Conservation (phyloP, 2,329 filamentous ascomycete species). For the Ophiostoma novo-ulmi region DNA sequence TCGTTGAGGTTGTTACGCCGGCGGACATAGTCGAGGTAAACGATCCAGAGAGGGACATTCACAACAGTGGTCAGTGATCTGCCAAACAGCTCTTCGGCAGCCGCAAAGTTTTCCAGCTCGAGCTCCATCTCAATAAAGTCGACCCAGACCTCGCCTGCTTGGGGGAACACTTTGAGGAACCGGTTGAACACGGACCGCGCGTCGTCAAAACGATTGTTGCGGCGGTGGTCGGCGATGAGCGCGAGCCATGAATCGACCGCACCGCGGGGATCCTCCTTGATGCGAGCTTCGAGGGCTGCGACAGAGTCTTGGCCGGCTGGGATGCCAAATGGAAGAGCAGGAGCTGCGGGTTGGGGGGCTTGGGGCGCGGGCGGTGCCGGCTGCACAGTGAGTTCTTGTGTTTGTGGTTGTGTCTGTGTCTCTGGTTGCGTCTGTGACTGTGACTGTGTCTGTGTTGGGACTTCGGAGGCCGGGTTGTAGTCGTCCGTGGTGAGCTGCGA, state of each 20-base stretch:
- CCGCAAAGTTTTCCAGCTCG: conserved; percentile 72
- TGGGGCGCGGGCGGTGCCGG: background rate
- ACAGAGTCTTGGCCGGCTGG: conserved; percentile 62
- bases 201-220: conserved; percentile 75
- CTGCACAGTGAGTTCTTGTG: background rate
- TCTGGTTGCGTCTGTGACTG: background rate
- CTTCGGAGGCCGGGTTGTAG: conserved; percentile 25
- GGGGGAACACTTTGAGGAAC: conserved; percentile 83
- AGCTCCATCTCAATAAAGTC: conserved; percentile 86
- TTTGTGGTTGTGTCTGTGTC: background rate
- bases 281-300: conserved; percentile 79
- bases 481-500: conserved; percentile 24
- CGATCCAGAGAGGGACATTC: conserved; percentile 82
- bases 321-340: background rate
- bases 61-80: conserved; percentile 70
- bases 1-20: conserved; percentile 87
- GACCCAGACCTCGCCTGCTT: conserved; percentile 85
- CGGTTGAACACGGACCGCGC: conserved; percentile 75
- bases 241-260: conserved; percentile 88
- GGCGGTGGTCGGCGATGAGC: conserved; percentile 78
- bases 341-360: background rate
- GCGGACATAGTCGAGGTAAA: conserved; percentile 93
- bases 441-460: background rate
- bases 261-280: conserved; percentile 86
- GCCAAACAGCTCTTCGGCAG: conserved; percentile 78